A percentile compares a stretch with the other conserved stretches of the same genome.
These are phyloP conservation scores for Phytophthora aleatoria DNA, from an alignment of 352 stramenopile genomes.

Conservation along the genomic window DNA sequence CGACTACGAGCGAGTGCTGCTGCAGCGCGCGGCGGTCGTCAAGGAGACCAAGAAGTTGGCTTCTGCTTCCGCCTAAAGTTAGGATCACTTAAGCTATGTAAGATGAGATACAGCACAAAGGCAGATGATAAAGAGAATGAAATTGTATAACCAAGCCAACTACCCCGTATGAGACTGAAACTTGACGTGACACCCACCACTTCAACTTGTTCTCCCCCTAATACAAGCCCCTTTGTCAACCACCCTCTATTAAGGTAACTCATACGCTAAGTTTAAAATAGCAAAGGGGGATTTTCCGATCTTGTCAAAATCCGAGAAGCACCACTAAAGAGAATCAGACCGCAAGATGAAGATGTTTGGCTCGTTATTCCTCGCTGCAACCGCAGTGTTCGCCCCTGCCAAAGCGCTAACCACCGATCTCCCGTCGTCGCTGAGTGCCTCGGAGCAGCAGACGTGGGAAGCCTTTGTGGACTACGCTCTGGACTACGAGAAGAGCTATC, in stretches of 20 bases:
- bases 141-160: not conserved
- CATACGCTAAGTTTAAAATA: not conserved
- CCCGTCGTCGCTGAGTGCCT: conserved; percentile 13
- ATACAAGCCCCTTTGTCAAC: not conserved
- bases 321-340: conserved; percentile 10
- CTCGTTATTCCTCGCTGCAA: conserved; percentile 11
- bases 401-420: conserved; percentile 23
- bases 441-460: conserved; percentile 45
- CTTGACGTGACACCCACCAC: not conserved
- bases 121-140: conserved; percentile 17
- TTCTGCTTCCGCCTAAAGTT: conserved; percentile 31
- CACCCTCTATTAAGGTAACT: not conserved
- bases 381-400: not conserved
- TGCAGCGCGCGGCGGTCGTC: conserved; percentile 42
- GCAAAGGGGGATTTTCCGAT: conserved; percentile 6
- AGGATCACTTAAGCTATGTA: conserved; percentile 28
- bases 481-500: conserved; percentile 59
- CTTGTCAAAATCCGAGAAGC: not conserved
- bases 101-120: conserved; percentile 17
- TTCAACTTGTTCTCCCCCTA: not conserved
- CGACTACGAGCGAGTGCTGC: conserved; percentile 69
- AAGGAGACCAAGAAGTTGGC: conserved; percentile 38
- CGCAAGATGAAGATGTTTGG: conserved; percentile 32
- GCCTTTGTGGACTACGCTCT: conserved; percentile 62
- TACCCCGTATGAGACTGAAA: too few species aligned